Base-by-base conservation (phyloP, 2,329 filamentous ascomycete species). In the Huntiella bhutanensis region DNA sequence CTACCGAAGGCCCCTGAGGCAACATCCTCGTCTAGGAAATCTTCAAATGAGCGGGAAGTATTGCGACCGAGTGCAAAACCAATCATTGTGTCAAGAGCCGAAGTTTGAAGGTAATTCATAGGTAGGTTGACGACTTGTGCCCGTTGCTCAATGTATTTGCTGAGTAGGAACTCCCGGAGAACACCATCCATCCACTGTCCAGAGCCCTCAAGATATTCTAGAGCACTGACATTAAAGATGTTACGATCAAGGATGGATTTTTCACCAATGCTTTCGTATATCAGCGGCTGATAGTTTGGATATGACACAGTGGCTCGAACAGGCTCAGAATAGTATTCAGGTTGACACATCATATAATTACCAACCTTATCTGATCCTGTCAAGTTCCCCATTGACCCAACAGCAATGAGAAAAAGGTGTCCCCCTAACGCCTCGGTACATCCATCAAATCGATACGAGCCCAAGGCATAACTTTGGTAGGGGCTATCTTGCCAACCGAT, bases 261-360 rank as follows among this genome's bases (percentile, higher is more conserved):
- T 0, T 53, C 45, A 0, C 52, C 51, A 0, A 55, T 1, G 0
- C 52, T 7, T 0, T 51, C 19, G 0, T 47, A 42, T 17, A 15
- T 33, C 5, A 60, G 35, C 0, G 48, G 51, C 0, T 32, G 32
- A 0, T 50, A 42, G 1, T 52, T 2, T 0, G 58, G 59, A 1
- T 46, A 44, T 0, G 51, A 32, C 0, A 75, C 57, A 0, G 59
- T 66, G 0, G 66, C 64, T 0, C 56, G 53, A 0, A 70, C 67
- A 0, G 57, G 10, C 35, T 71, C 67, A n/a, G 60, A 57, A 42
- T 61, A 65, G 47, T 74, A 76, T 0, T 33, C 52, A 0, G 67
- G 49, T 16, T 63, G 54, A 41, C 69, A 72, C 41, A 63, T 72
- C 0, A 65, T 16, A 0, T 60, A 59, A 0, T 62, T 65, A 0